A percentile compares a stretch with the other conserved stretches of the same genome.
These are phyloP conservation scores for Tricholoma saponaceum DNA, from an alignment of 768 basidiomycete genomes.

Conservation along the genomic window DNA sequence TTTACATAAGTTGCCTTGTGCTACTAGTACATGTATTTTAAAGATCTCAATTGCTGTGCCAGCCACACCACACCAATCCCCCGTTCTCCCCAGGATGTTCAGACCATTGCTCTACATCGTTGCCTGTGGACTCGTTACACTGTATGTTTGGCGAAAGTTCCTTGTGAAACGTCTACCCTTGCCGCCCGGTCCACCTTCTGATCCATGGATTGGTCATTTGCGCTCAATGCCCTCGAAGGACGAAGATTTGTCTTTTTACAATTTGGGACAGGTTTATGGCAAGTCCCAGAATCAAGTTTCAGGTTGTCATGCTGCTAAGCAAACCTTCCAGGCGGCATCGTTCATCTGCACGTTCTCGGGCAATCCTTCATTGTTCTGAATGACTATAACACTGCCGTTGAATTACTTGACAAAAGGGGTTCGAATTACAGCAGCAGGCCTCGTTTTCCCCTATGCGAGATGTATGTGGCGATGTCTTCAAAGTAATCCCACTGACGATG, in stretches of 20 bases:
- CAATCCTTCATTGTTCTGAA: background rate
- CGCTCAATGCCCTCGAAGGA: background rate
- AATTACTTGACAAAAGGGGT: constrained; percentile 7
- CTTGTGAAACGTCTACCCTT: background rate
- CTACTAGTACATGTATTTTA: too few species aligned
- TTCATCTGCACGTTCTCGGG: background rate
- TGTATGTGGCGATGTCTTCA: constrained; percentile 5
- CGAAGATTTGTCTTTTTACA: background rate
- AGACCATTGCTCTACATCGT: background rate
- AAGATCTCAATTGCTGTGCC: too few species aligned
- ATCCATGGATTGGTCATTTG: background rate
- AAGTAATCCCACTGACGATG: background rate
- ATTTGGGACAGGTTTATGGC: background rate
- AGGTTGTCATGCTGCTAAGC: background rate
- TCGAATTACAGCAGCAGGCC: constrained; percentile 12
- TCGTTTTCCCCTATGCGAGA: constrained; percentile 1
- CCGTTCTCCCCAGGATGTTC: background rate
- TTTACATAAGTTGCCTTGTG: too few species aligned
- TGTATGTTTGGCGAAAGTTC: background rate
- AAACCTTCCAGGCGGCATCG: background rate
- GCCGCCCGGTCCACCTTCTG: background rate
- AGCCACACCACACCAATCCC: background rate
- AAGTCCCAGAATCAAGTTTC: background rate
- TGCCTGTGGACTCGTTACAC: background rate
- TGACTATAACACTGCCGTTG: background rate